A percentile compares a stretch with the other conserved stretches of the same genome.
These are phyloP conservation scores for Agarophyton chilense DNA, from an alignment of 23 red algal species.

Conservation along the genomic window DNA sequence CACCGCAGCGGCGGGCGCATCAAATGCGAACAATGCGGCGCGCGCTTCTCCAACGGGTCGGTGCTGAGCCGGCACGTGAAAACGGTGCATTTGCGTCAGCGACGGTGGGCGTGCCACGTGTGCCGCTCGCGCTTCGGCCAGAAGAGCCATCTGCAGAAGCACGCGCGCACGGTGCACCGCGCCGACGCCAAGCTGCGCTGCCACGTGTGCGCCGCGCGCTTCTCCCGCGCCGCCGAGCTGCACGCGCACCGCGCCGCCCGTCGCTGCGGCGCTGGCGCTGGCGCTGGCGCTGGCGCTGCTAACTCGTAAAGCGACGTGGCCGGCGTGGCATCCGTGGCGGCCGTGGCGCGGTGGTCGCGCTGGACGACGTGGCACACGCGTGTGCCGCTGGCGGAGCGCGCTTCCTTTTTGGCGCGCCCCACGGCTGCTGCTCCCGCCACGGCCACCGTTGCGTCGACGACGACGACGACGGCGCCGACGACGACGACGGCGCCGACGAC, in stretches of 20 bases:
- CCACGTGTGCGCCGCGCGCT: constrained; percentile 14
- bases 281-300: neutral
- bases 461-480: too few relatives aligned
- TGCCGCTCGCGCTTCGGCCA: constrained; percentile 31
- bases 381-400: too few relatives aligned
- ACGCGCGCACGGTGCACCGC: constrained; percentile 38
- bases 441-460: too few relatives aligned
- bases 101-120: constrained; percentile 32
- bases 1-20: constrained; percentile 15
- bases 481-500: too few relatives aligned
- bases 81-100: constrained; percentile 43
- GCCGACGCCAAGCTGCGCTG: neutral
- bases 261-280: neutral
- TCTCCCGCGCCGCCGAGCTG: constrained; percentile 11
- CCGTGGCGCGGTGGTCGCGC: too few relatives aligned
- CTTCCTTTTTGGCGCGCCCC: too few relatives aligned
- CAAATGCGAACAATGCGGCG: constrained; percentile 42
- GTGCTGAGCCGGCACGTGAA: constrained; percentile 50
- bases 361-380: too few relatives aligned
- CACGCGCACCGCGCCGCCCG: neutral
- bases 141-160: constrained; percentile 45
- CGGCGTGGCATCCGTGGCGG: too few relatives aligned
- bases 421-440: too few relatives aligned
- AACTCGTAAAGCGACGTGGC: too few relatives aligned
- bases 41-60: constrained; percentile 25